Evolutionary conservation across 306 rosid species (phyloP).

Genomic region (Rubus parviflorus): DNA sequence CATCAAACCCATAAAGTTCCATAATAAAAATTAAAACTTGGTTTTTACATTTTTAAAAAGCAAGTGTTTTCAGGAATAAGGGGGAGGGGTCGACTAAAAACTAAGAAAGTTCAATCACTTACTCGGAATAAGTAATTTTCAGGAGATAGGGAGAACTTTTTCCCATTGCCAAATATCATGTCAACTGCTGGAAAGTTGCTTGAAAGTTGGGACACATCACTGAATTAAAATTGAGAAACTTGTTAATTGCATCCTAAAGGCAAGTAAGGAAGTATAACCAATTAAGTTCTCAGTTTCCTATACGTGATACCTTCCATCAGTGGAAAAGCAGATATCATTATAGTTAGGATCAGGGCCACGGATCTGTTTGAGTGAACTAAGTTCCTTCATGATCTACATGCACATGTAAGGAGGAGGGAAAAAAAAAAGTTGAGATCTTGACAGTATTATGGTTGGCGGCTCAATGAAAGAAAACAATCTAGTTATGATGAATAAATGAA

Average conservation of each 20-base stretch:
- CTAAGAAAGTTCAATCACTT: conserved; percentile 29
- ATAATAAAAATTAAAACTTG: background rate
- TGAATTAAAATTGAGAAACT: conserved; percentile 40
- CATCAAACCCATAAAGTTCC: conserved; percentile 8
- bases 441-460: background rate
- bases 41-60: background rate
- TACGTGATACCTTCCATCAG: conserved; percentile 66
- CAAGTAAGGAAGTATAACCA: background rate
- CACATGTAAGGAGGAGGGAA: background rate
- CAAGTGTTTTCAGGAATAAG: background rate
- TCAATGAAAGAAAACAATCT: background rate
- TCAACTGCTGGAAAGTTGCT: conserved; percentile 80
- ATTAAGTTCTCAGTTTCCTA: conserved; percentile 19
- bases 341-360: conserved; percentile 89
- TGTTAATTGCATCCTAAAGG: conserved; percentile 29
- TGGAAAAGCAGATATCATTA: conserved; percentile 75
- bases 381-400: conserved; percentile 70
- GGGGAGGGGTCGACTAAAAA: background rate
- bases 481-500: background rate
- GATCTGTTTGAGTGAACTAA: conserved; percentile 55
- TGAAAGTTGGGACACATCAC: conserved; percentile 61
- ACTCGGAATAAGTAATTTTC: conserved; percentile 94
- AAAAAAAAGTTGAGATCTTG: background rate
- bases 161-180: conserved; percentile 80
- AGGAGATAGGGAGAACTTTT: conserved; percentile 75